Conservation (phyloP, 176 grass and related monocot species). For the Eragrostis curvula region DNA sequence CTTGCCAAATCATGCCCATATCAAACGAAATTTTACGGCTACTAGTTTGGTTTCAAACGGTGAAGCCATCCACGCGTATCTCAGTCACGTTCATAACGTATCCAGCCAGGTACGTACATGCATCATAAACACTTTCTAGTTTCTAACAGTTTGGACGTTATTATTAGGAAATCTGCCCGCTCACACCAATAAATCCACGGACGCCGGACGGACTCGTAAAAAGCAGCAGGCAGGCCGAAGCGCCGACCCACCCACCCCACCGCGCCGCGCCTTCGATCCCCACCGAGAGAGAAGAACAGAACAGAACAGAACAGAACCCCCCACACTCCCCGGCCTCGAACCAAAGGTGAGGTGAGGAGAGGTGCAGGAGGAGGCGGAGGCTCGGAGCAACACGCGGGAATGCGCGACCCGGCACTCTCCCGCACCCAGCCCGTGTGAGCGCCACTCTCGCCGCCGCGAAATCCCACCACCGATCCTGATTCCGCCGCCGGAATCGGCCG, state of each 20-base stretch:
- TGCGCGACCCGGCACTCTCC: constrained; percentile 34
- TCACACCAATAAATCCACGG: not conserved
- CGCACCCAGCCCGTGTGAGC: constrained; percentile 11
- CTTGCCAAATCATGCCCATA: not conserved
- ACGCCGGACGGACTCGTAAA: not conserved
- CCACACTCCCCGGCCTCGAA: not conserved
- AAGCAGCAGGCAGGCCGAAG: constrained; percentile 21
- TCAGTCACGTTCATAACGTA: not conserved
- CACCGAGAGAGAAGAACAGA: no score
- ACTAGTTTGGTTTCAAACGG: not conserved
- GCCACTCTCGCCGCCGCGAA: constrained; percentile 16
- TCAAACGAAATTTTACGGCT: not conserved
- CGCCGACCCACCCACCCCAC: constrained; percentile 27
- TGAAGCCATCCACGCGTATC: not conserved
- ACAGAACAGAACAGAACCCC: no score
- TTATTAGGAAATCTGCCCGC: not conserved
- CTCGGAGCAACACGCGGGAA: constrained; percentile 33
- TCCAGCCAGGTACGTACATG: not conserved
- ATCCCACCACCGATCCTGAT: not conserved
- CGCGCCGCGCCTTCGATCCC: not conserved
- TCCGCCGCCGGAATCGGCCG: not conserved
- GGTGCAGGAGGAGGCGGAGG: not conserved
- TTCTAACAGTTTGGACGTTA: not conserved
- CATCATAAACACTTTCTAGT: not conserved
- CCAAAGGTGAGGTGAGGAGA: not conserved